Evolutionary conservation across 306 rosid genomes (phyloP).

Genomic region (Ormosia emarginata): DNA sequence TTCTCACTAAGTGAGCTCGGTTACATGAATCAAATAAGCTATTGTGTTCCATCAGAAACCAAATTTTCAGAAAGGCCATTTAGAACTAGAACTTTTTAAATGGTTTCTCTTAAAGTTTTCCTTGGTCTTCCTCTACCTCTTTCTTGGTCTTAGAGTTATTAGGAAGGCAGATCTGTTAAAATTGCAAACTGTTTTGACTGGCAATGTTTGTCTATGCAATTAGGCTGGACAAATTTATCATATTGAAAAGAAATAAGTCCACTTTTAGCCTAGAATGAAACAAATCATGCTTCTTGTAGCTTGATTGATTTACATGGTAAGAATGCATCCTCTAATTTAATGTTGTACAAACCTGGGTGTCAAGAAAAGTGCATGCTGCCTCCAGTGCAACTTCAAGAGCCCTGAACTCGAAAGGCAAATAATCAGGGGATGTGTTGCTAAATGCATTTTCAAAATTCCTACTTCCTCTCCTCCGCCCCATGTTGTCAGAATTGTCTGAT

Average conservation of each 20-base stretch:
- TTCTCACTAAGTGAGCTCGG: too few relatives aligned
- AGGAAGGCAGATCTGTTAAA: background rate
- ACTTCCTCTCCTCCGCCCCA: slow-evolving; percentile 66
- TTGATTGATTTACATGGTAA: too few relatives aligned
- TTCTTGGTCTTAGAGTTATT: background rate
- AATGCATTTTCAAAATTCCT: slow-evolving; percentile 60
- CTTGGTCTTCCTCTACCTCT: too few relatives aligned
- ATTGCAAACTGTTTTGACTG: background rate
- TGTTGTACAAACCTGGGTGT: slow-evolving; percentile 69
- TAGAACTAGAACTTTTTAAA: too few relatives aligned
- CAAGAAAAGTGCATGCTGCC: slow-evolving; percentile 98
- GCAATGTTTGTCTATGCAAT: background rate
- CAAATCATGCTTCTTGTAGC: too few relatives aligned
- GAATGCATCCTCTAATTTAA: background rate
- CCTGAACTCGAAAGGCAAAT: slow-evolving; percentile 94
- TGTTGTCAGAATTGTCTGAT: slow-evolving; percentile 52
- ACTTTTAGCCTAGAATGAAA: too few relatives aligned
- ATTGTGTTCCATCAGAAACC: too few relatives aligned
- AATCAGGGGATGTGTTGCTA: slow-evolving; percentile 83
- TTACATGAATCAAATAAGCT: too few relatives aligned
- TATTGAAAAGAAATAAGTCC: too few relatives aligned
- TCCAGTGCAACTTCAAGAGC: slow-evolving; percentile 98
- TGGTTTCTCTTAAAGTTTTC: too few relatives aligned
- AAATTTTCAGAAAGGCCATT: too few relatives aligned
- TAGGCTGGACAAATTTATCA: background rate